Evolutionary conservation across 257 asterid genomes (phyloP), one percentile per base, ranked within the genome.

Genomic region (Paulownia fortunei): DNA sequence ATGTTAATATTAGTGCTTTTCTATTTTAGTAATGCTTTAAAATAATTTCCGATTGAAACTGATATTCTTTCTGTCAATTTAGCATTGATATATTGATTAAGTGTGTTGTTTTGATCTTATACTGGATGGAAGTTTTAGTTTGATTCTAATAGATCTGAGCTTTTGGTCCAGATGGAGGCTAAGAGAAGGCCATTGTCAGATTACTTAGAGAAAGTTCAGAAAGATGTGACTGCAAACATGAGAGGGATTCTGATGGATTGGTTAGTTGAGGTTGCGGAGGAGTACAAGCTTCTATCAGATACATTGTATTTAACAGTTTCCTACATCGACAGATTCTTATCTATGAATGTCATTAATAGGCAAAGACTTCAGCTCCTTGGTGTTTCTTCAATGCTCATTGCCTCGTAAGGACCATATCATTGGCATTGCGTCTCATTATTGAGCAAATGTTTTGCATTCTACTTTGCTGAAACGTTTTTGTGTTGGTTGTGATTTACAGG

Each of bases 351-450:
- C 19, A 37, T 93, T 8, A 72, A 23, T 19, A 59, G 94, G 83
- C 87, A 92, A 80, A 85, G 34, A 39, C 98, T 95, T 64, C 96
- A 91, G 88, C 99, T 95, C 82, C 87, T 95, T 67, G 99, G 99
- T 2, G 96, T 91, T 80, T 88, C 99, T 10, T 89, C 98, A 8
- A 93, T 95, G 99, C 95, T 93, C 18, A 84, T 96, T 84, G 96
- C 98, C 77, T 91, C 98, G 97, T 95, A 87, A 89, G 99, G 26
- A 23, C 62, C 74, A 8, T 6, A 0, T 76, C 16, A n/a, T 39
- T 18, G 3, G 3, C 19, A 42, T 52, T 5, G 5, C 8, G 18
- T 56, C 51, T 52, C 39, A 16, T 55, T 19, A 1, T 39, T 0
- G 34, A 10, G 32, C 15, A 3, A 27, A 8, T 30, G 58, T 66